Base-by-base conservation (phyloP, 225 moss, liverwort and hornwort genomes). In the Sphagnum contortum region DNA sequence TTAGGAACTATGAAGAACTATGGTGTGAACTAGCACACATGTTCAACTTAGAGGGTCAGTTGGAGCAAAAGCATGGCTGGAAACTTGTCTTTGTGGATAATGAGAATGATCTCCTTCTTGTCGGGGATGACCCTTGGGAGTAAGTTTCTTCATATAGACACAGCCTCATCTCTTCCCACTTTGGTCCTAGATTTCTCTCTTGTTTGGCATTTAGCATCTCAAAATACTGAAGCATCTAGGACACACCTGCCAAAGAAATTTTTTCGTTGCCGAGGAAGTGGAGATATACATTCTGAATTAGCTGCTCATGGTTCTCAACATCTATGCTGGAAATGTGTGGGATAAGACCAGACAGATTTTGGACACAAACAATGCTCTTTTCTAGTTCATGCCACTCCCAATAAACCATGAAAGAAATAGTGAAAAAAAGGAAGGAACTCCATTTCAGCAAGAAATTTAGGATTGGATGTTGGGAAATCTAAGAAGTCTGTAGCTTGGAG, bases 41-140 rank as follows among this genome's bases (percentile, higher is more conserved):
- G 92, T 92, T 92, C 12, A 89, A 86, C 65, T 68, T 89, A 57
- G 89, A 92, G 66, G 92, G 92, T n/a, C 86, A 92, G 73, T 47
- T 92, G 72, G 92, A 92, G 61, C 92, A 85, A 73, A 85, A 82
- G 62, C 85, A 82, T 55, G 92, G 92, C 56, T 92, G 92, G 92
- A 70, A 88, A 68, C 75, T 92, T 1, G 78, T 89, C 29, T 92
- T 86, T 71, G 81, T 79, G 9, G 92, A 92, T 83, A 90, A 90
- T 48, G 92, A 92, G 82, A 87, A 88, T 58, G 92, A 92, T 65
- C 76, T 92, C 50, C 92, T 89, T 63, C 87, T 92, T 1, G 85
- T 92, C n/a, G 89, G 92, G 44, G 92, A 92, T 57, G 92, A 89
- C 60, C 89, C 92, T 48, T 92, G 80, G 80, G 80, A 82, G 92